Evolutionary conservation across 1,284 basidiomycete species (phyloP), one percentile per base, ranked within the genome.

Genomic region (Phellopilus nigrolimitatus): DNA sequence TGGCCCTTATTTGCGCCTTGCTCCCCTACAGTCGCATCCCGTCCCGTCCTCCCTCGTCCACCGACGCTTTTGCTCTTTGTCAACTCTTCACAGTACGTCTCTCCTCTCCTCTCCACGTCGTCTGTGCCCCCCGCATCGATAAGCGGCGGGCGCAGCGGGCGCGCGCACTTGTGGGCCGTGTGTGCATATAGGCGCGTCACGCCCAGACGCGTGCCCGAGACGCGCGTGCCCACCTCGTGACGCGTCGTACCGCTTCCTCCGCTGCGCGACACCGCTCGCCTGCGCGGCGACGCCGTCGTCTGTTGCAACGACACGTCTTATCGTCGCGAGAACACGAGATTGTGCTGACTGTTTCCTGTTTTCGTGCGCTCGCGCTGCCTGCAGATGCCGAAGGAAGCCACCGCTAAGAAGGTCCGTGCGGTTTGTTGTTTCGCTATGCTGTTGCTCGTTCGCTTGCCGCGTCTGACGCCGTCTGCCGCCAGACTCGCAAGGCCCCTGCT

Each of bases 351-450:
- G 27, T 31, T 15, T 12, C 22, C n/a, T 12, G 21, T 36, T 22
- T 40, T 22, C 34, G 3, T n/a, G 21, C 34, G 17, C 60, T 59
- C n/a, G n/a, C n/a, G n/a, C n/a, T 53, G 51, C 62, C 56, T 66
- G 60, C 68, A 84, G 81, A 92, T 92, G 88, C 89, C 88, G 62
- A 91, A 90, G 67, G 87, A 86, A 70, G 54, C 64, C 47, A 70
- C 79, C 53, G 75, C 81, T 54, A 88, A 88, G 71, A 90, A 85
- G 75, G 88, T 87, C 56, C 61, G 75, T 67, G 40, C 47, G 22
- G 22, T 47, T 19, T 33, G 15, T 36, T 21, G 15, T 17, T 43
- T 27, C 8, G 22, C 19, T 28, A 21, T 39, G 21, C 38, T 36
- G 19, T 37, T 12, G 3, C n/a, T n/a, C n/a, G n/a, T n/a, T 53